These are phyloP conservation scores for Trypanosoma mega DNA, from an alignment of 208 protist genomes.

Conservation along the genomic window DNA sequence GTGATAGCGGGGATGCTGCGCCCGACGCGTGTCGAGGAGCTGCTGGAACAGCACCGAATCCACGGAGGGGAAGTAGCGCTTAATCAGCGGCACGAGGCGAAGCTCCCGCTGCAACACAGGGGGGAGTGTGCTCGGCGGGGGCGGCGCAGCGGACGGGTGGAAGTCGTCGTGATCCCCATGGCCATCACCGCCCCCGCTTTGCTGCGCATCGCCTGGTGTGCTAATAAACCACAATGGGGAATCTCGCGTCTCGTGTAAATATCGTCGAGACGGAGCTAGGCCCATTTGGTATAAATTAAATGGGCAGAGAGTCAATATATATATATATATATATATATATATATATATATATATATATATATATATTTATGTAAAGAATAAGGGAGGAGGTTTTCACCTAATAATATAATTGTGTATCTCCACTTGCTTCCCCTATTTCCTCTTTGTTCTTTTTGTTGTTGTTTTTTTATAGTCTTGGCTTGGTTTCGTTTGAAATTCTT, in stretches of 20 bases:
- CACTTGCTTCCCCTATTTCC: too few species aligned
- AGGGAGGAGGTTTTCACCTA: too few species aligned
- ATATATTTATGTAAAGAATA: too few species aligned
- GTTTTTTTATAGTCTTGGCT: background rate
- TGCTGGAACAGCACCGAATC: slow-evolving; percentile 48
- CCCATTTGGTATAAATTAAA: slow-evolving; percentile 8
- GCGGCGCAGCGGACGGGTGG: background rate
- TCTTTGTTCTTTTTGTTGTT: background rate
- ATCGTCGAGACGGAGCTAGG: slow-evolving; percentile 3
- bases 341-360: too few species aligned
- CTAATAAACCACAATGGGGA: slow-evolving; percentile 20
- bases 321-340: too few species aligned
- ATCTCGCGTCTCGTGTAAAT: slow-evolving; percentile 2
- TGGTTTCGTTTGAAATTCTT: too few species aligned
- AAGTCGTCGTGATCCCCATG: background rate
- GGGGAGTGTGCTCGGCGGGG: background rate
- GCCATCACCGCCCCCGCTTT: background rate
- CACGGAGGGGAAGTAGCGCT: slow-evolving; percentile 42
- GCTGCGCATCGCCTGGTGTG: background rate
- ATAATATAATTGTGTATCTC: too few species aligned
- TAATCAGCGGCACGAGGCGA: slow-evolving; percentile 46
- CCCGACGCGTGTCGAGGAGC: slow-evolving; percentile 35
- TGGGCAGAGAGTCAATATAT: too few species aligned
- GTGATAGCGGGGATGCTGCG: slow-evolving; percentile 56
- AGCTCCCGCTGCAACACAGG: slow-evolving; percentile 33